These are phyloP conservation scores for Avicennia marina DNA, from an alignment of 257 asterid species.

Conservation along the genomic window DNA sequence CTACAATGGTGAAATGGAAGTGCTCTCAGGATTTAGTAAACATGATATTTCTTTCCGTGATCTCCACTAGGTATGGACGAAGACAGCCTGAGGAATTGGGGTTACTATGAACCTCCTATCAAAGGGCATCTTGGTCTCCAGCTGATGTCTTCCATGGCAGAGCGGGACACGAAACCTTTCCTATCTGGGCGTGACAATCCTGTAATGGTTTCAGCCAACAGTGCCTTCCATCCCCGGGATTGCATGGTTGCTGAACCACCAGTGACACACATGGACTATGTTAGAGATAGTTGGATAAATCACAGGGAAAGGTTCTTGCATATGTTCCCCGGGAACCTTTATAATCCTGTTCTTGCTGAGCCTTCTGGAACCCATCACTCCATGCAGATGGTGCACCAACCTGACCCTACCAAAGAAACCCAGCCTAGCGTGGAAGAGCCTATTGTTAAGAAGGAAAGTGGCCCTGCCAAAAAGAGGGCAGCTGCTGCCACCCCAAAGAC, in stretches of 20 bases:
- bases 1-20: neutral
- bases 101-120: conserved; percentile 74
- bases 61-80: conserved; percentile 53
- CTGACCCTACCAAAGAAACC: conserved; percentile 37
- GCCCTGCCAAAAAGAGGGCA: conserved; percentile 53
- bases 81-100: conserved; percentile 91
- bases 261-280: conserved; percentile 66
- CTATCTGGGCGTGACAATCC: conserved; percentile 56
- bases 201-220: conserved; percentile 52
- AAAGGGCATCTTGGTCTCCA: conserved; percentile 76
- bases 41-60: neutral
- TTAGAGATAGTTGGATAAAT: conserved; percentile 78
- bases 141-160: conserved; percentile 71
- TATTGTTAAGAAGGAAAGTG: conserved; percentile 38
- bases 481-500: conserved; percentile 46
- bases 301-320: conserved; percentile 71
- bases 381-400: conserved; percentile 66
- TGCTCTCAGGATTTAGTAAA: too few species aligned
- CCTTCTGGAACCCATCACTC: conserved; percentile 52
- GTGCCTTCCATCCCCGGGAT: conserved; percentile 58
- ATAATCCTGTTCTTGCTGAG: conserved; percentile 51
- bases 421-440: conserved; percentile 48
- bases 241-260: conserved; percentile 58
- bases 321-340: conserved; percentile 64
- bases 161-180: conserved; percentile 78